phyloP scores from a whole-genome alignment of 2,329 filamentous ascomycete genomes.

The Pestalotiopsis sp. region DNA sequence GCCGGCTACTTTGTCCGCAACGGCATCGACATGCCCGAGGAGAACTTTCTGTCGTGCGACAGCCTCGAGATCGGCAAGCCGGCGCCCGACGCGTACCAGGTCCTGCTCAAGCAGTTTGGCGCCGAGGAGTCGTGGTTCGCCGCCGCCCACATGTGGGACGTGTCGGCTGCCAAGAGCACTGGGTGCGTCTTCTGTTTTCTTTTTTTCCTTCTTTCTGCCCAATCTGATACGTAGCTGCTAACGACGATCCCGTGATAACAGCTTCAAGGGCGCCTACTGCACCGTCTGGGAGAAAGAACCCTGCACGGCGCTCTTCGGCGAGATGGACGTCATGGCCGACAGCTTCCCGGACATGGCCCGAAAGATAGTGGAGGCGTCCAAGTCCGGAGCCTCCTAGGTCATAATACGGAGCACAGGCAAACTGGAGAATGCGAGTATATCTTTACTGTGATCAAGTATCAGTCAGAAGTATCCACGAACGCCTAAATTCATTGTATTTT shows the following conservation, averaged over 20 bases:
- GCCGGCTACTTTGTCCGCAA: slow-evolving; percentile 52
- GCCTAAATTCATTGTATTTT: background rate
- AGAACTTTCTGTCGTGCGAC: slow-evolving; percentile 56
- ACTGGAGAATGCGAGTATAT: background rate
- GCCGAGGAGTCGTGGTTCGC: slow-evolving; percentile 53
- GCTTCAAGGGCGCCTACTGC: slow-evolving; percentile 55
- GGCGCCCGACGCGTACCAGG: slow-evolving; percentile 45
- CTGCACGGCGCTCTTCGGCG: slow-evolving; percentile 49
- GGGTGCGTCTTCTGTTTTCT: too few relatives aligned
- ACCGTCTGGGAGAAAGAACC: slow-evolving; percentile 53
- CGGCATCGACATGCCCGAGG: slow-evolving; percentile 49
- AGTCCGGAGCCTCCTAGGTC: background rate
- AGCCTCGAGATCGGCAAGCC: slow-evolving; percentile 50
- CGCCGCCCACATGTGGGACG: slow-evolving; percentile 63
- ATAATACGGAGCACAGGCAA: background rate
- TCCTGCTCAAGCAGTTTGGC: slow-evolving; percentile 42
- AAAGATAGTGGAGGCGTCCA: slow-evolving; percentile 27
- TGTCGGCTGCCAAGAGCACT: slow-evolving; percentile 49
- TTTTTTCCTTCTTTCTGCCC: background rate
- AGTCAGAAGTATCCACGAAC: background rate
- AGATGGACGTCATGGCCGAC: slow-evolving; percentile 46
- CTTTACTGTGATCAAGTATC: too few relatives aligned
- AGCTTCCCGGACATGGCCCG: slow-evolving; percentile 50
- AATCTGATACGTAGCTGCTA: background rate
- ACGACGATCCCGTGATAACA: slow-evolving; percentile 7